Evolutionary conservation across 768 basidiomycete species (phyloP), one percentile per base, ranked within the genome.

Genomic region (Astraeus odoratus): DNA sequence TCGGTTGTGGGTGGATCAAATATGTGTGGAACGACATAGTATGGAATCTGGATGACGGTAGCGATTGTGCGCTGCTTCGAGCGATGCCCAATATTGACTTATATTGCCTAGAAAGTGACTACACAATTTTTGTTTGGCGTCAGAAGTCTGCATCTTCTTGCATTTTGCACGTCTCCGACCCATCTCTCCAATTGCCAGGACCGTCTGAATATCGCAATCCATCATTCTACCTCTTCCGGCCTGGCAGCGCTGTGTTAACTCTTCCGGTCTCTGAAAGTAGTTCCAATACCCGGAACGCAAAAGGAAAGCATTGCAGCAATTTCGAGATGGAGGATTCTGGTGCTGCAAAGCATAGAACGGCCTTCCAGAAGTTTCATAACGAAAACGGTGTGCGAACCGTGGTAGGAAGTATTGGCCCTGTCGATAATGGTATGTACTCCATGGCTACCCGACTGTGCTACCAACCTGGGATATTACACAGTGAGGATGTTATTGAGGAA

Each of bases 311-410:
- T 46, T 25, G 22, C 23, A 43, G 45, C 18, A 52, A 50, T 20
- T 59, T 54, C 26, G 42, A 44, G 42, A 22, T 24, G 5, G 67
- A 64, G 13, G 71, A 70, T 37, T 71, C 80, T 41, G 70, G 71
- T 3, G 70, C 76, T 1, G 83, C 80, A 3, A 74, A 74, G 48
- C 75, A 81, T 64, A 83, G 82, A 65, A 82, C 77, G 54, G 79
- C 83, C 35, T 94, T 93, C 53, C 77, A 88, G 56, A 78, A 76
- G 52, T 97, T 97, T 55, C 92, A 95, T 53, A 76, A 76, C 16
- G 86, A 87, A 66, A 93, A 93, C 55, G 96, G 96, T 1, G 94
- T 97, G 8, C 73, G 95, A 41, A 98, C 93, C 3, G 86, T 99
- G 13, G 72, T 83, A 51, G 96, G 96, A 3, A 82, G 77, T 51